A percentile compares a stretch with the other conserved stretches of the same genome.
These are phyloP conservation scores for Aspergillus cavernicola DNA, from an alignment of 495 filamentous ascomycete species.

Conservation along the genomic window DNA sequence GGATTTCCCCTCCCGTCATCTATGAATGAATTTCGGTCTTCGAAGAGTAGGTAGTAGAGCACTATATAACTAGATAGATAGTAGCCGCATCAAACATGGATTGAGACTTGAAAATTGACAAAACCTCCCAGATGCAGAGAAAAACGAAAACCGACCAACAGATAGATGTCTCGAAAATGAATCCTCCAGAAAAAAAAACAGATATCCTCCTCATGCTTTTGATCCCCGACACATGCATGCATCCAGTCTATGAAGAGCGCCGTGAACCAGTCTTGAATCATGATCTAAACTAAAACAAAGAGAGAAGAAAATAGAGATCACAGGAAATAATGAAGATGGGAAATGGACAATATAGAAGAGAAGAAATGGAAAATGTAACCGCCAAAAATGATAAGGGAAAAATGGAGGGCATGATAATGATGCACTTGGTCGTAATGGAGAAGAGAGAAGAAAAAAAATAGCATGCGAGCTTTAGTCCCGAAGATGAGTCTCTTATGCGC, in stretches of 20 bases:
- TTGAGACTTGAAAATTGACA: conserved; percentile 4
- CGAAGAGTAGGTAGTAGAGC: neutral
- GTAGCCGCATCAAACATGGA: conserved; percentile 11
- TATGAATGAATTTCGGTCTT: no score
- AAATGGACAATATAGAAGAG: neutral
- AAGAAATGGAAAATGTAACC: conserved; percentile 12
- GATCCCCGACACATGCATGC: conserved; percentile 22
- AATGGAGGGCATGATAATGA: neutral
- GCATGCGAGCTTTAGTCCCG: neutral
- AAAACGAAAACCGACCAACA: conserved; percentile 25
- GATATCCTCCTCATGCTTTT: conserved; percentile 22
- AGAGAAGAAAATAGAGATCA: conserved; percentile 12
- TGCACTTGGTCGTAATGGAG: neutral
- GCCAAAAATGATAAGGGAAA: conserved; percentile 13
- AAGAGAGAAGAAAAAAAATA: no score
- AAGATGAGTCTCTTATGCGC: conserved; percentile 8
- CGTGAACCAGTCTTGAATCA: conserved; percentile 23
- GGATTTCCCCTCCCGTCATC: no score
- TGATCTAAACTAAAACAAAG: conserved; percentile 19
- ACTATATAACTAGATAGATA: conserved; percentile 3
- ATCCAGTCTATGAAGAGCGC: conserved; percentile 28
- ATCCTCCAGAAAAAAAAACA: conserved; percentile 16
- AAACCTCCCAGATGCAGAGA: conserved; percentile 44
- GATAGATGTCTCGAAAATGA: conserved; percentile 32
- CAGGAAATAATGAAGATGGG: conserved; percentile 11